Evolutionary conservation across 192 early-diverging fungal species (phyloP).

Genomic region (Chytriomyces hyalinus): DNA sequence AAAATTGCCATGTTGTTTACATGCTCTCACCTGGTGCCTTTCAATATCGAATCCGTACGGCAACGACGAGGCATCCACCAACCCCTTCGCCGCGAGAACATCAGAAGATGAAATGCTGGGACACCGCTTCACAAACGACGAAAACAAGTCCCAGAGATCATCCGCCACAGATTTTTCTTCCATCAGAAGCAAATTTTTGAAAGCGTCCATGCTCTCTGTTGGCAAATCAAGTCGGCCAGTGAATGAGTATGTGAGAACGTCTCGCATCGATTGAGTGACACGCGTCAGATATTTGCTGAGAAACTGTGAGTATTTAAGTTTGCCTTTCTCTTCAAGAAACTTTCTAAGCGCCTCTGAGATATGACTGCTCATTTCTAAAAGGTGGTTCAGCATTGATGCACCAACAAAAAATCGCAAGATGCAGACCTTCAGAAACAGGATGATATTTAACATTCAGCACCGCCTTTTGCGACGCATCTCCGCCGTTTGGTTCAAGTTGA

Average conservation of each 20-base stretch:
- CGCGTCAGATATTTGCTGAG: not conserved
- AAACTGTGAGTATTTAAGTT: not conserved
- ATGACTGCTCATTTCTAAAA: not conserved
- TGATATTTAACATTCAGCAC: constrained; percentile 24
- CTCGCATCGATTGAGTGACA: not conserved
- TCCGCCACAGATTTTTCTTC: not conserved
- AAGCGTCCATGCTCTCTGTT: not conserved
- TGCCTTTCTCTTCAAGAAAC: not conserved
- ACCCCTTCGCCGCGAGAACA: constrained; percentile 47
- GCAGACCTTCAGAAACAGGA: constrained; percentile 9
- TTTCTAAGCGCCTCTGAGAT: not conserved
- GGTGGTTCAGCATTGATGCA: not conserved
- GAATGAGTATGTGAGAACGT: constrained; percentile 3
- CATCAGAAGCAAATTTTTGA: not conserved
- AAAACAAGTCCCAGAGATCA: not conserved
- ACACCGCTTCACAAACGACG: not conserved
- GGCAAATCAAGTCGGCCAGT: not conserved
- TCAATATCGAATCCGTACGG: constrained; percentile 17
- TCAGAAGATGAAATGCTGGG: not conserved
- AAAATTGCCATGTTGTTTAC: constrained; percentile 52
- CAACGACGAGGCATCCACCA: constrained; percentile 61
- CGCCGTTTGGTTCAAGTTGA: constrained; percentile 9
- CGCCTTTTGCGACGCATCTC: constrained; percentile 29
- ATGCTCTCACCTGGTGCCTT: constrained; percentile 6
- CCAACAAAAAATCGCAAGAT: not conserved